Percentiles rank a stretch among this genome's conserved stretches.
Evolutionary conservation across 2,329 filamentous ascomycete genomes (phyloP).

Genomic region (Paecilomyces variotii): DNA sequence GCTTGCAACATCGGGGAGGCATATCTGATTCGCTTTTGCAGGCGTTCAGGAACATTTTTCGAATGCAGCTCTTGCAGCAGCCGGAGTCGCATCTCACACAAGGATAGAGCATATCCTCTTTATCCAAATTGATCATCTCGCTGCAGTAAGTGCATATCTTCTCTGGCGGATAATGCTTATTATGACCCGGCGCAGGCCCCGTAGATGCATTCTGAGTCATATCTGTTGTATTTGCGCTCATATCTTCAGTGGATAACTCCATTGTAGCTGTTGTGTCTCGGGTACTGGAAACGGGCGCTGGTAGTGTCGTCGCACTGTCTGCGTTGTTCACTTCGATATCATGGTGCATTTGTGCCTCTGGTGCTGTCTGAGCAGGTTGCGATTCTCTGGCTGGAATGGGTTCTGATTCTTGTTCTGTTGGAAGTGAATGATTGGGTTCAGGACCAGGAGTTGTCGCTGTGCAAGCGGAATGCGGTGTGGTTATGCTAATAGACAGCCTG

Average conservation of each 20-base stretch:
- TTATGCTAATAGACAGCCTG: background rate
- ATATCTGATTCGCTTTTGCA: constrained; percentile 32
- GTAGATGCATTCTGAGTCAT: background rate
- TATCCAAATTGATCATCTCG: background rate
- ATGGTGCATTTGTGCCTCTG: background rate
- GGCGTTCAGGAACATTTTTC: constrained; percentile 33
- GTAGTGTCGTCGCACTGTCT: background rate
- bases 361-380: background rate
- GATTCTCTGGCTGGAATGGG: background rate
- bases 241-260: background rate
- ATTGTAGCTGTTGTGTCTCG: background rate
- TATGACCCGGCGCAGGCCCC: background rate
- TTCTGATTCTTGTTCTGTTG: background rate
- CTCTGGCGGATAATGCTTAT: background rate
- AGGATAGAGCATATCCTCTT: background rate
- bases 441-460: background rate
- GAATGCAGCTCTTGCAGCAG: constrained; percentile 7
- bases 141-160: background rate
- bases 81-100: constrained; percentile 2
- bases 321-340: background rate
- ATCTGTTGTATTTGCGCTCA: background rate
- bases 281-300: background rate
- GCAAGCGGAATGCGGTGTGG: background rate
- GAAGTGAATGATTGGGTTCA: background rate
- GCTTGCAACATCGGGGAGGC: constrained; percentile 40